These are phyloP conservation scores for Trypanosoma grayi DNA, from an alignment of 208 protist genomes.

Conservation along the genomic window DNA sequence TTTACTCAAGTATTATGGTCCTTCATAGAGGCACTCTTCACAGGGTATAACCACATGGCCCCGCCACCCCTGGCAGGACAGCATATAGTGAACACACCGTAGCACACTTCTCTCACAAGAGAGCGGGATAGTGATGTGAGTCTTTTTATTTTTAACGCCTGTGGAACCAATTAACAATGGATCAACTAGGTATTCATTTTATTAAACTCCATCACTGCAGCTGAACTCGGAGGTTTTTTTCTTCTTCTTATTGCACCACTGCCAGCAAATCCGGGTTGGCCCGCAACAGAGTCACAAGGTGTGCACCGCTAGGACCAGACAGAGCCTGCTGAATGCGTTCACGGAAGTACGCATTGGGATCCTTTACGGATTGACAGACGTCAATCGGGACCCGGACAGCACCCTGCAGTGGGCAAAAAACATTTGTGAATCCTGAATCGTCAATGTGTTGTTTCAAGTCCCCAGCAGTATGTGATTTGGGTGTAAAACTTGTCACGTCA, in stretches of 20 bases:
- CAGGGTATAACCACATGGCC: too few species aligned
- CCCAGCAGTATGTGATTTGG: slow-evolving; percentile 29
- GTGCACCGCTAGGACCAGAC: slow-evolving; percentile 29
- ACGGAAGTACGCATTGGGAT: slow-evolving; percentile 69
- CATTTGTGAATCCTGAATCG: slow-evolving; percentile 45
- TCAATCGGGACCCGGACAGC: slow-evolving; percentile 67
- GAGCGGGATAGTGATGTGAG: not conserved
- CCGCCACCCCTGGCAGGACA: too few species aligned
- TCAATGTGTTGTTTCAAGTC: slow-evolving; percentile 36
- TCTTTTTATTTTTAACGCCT: slow-evolving; percentile 8
- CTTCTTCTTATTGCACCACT: slow-evolving; percentile 42
- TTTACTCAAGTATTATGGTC: too few species aligned
- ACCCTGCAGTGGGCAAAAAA: slow-evolving; percentile 73
- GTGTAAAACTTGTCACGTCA: slow-evolving; percentile 75
- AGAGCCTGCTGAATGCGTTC: slow-evolving; percentile 54
- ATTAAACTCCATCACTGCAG: not conserved
- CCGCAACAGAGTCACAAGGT: slow-evolving; percentile 39
- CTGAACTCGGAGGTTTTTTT: not conserved
- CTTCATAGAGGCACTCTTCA: too few species aligned
- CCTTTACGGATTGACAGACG: slow-evolving; percentile 54
- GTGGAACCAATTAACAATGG: too few species aligned
- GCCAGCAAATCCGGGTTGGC: slow-evolving; percentile 39
- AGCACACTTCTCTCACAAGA: too few species aligned
- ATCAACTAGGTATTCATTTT: too few species aligned
- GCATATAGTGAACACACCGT: too few species aligned